A percentile compares a stretch with the other conserved stretches of the same genome.
These are phyloP conservation scores for Hypoxylon cercidicola DNA, from an alignment of 495 filamentous ascomycete species.

Conservation along the genomic window DNA sequence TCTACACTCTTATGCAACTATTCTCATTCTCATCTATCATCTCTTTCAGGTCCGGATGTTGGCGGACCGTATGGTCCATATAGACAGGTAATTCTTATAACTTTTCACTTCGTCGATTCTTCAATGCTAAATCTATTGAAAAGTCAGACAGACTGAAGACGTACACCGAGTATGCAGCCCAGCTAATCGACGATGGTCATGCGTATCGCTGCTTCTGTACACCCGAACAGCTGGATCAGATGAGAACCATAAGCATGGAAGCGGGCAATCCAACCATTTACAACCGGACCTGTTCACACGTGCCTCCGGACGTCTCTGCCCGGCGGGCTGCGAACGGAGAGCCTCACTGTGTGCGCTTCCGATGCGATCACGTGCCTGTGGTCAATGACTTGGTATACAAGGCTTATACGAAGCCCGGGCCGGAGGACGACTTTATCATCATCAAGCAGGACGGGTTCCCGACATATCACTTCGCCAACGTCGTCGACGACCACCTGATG, in stretches of 20 bases:
- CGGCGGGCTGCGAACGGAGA: constrained; percentile 74
- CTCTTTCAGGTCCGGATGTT: constrained; percentile 73
- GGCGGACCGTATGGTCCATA: constrained; percentile 87
- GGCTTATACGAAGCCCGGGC: constrained; percentile 57
- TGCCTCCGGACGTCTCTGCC: constrained; percentile 74
- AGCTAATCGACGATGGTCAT: constrained; percentile 73
- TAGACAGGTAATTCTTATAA: constrained; percentile 69
- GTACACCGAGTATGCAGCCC: constrained; percentile 77
- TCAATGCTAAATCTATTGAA: constrained; percentile 27
- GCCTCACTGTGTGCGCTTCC: constrained; percentile 80
- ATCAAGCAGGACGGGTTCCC: constrained; percentile 91
- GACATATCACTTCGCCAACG: constrained; percentile 97
- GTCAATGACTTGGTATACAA: constrained; percentile 84
- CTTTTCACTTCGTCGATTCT: background rate
- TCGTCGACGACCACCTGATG: constrained; percentile 96
- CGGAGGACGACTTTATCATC: constrained; percentile 72
- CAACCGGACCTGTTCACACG: constrained; percentile 76
- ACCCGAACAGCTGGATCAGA: constrained; percentile 70
- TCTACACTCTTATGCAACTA: background rate
- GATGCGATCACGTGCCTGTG: constrained; percentile 65
- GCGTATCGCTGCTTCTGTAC: constrained; percentile 96
- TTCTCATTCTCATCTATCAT: constrained; percentile 32
- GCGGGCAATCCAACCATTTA: constrained; percentile 74
- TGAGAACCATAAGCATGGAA: constrained; percentile 68
- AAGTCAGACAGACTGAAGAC: constrained; percentile 82